Evolutionary conservation across 176 grass and related monocot genomes (phyloP), one percentile per base, ranked within the genome.

Genomic region (Urochloa ruziziensis): DNA sequence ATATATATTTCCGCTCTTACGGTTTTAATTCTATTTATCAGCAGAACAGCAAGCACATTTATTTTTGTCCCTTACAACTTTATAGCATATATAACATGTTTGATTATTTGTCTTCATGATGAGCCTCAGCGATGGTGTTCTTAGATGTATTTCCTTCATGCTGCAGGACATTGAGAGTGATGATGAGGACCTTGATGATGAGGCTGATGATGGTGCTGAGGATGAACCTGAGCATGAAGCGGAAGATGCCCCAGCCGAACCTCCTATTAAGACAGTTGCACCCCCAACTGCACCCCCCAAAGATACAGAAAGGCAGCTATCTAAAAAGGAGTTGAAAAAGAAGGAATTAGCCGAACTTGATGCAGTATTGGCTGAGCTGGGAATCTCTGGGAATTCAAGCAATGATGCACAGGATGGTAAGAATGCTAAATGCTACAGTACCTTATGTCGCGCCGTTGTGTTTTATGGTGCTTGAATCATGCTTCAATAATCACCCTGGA

Each of bases 281-380:
- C 62, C 81, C 80, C 85, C 78, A 61, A 14, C 82, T 47, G 87
- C 73, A 16, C 89, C 79, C 21, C 79, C 91, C 47, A 98, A 98
- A 88, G 96, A 98, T 80, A 85, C 91, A 17, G 96, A 98, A 83
- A 91, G 96, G 46, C 96, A 98, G 62, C 89, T 98, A 4, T 98
- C 96, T 74, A 98, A 98, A 35, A 98, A 98, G 80, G 96, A 98
- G 73, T 86, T 98, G 79, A 98, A 98, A 86, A 98, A 95, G 86
- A 98, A 98, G 85, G 96, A 95, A 77, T 52, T 98, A 18, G 96
- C 91, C 27, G 96, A 98, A 87, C 92, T 98, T 54, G 96, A 98
- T 91, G 93, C 96, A 25, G 93, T 98, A 61, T 82, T 98, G 57
- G 87, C 89, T 80, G 96, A 98, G 82, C 77, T 98, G 79, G 96